phyloP scores from a whole-genome alignment of 129 eudicot species.

The sunflower (Helianthus annuus) region HanXRQr2.0-SUNRISE NC_035437.2:17170970-17171469 shows the following conservation, averaged over 20 bases:
- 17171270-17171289: neutral
- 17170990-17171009: constrained; percentile 25
- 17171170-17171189: neutral
- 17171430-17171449: too few relatives aligned
- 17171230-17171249: neutral
- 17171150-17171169: neutral
- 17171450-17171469: too few relatives aligned
- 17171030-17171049: constrained; percentile 29
- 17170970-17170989: constrained; percentile 15
- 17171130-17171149: neutral
- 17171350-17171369: too few relatives aligned
- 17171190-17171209: neutral
- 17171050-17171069: constrained; percentile 17
- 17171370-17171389: too few relatives aligned
- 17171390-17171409: too few relatives aligned
- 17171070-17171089: constrained; percentile 27
- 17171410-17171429: too few relatives aligned
- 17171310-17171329: neutral
- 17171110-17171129: neutral
- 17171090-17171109: constrained; percentile 1
- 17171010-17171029: constrained; percentile 31
- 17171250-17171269: constrained; percentile 1
- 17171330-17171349: too few relatives aligned
- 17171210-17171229: constrained; percentile 11
- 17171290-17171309: neutral